Evolutionary conservation across 192 early-diverging fungal species (phyloP).

Genomic region (Coemansia sp.): DNA sequence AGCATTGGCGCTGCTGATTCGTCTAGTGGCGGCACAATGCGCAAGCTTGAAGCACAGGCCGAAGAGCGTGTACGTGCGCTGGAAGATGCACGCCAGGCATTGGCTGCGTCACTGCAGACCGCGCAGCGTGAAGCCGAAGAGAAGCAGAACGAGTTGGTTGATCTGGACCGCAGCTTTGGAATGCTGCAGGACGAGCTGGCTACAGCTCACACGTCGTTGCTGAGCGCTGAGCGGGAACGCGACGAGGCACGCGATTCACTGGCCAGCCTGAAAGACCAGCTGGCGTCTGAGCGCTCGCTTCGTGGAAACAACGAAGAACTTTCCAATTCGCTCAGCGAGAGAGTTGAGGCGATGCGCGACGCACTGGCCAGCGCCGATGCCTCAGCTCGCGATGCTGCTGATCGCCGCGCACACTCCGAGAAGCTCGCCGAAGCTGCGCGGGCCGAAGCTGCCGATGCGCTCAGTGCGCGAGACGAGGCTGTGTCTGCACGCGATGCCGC

Average conservation of each 20-base stretch:
- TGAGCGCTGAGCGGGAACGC: constrained; percentile 45
- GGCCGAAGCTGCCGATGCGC: constrained; percentile 68
- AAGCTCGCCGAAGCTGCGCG: constrained; percentile 68
- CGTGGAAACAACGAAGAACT: constrained; percentile 51
- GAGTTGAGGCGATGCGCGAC: constrained; percentile 46
- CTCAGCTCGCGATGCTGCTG: constrained; percentile 57
- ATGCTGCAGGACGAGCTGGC: constrained; percentile 51
- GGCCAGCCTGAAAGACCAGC: constrained; percentile 33
- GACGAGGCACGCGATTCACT: constrained; percentile 42
- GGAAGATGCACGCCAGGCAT: constrained; percentile 78
- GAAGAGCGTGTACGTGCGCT: constrained; percentile 74
- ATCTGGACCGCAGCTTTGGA: constrained; percentile 55
- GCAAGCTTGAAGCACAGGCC: constrained; percentile 59
- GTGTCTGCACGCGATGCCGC: constrained; percentile 60
- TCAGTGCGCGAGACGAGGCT: constrained; percentile 64
- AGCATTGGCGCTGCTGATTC: constrained; percentile 41
- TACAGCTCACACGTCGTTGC: constrained; percentile 26
- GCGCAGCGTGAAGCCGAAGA: constrained; percentile 79
- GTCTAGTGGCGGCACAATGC: constrained; percentile 11
- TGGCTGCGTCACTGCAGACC: constrained; percentile 74
- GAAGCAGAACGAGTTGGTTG: constrained; percentile 63
- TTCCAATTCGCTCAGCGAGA: constrained; percentile 35
- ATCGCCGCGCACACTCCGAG: constrained; percentile 72
- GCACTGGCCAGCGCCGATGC: constrained; percentile 65
- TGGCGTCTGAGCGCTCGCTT: constrained; percentile 36